Base-by-base conservation (phyloP, 495 filamentous ascomycete species). In the Massariosphaeria phaeospora region DNA sequence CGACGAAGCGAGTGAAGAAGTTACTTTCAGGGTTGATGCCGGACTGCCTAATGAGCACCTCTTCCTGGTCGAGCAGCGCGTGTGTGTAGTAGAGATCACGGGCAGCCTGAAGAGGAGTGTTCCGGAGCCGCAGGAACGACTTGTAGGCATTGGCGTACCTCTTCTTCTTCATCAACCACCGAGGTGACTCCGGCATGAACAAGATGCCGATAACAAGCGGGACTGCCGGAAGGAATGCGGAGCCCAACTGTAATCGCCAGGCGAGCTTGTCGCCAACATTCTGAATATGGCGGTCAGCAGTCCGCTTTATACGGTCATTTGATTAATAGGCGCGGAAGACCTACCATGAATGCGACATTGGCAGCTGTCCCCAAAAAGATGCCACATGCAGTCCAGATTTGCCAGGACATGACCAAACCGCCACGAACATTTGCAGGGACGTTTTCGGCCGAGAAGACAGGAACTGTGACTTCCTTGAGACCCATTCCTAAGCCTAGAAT, bases 41-140 rank as follows among this genome's bases (percentile, higher is more conserved):
- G 2, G 51, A 29, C 21, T 51, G 45, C 31, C 63, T 55, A 8
- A 77, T 58, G 35, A 77, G 62, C 11, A 73, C 66, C 39, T 63
- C 62, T 45, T 76, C 73, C 43, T 76, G 55, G 35, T 62, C 63
- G 12, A 79, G 68, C 41, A 76, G 84, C 0, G 78, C 74, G 64
- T 88, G 78, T 50, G 88, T 85, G 64, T 82, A 84, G 68, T 84
- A 90, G 9, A 90, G 75, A 66, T 91, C 87, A 1, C 87, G 73
- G 5, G 85, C 87, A 3, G 84, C 87, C 57, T 89, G 85, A 35
- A 90, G 62, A 1, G 75, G 75, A 26, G 77, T 76, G 57, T 80
- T 79, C 23, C 84, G 81, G 1, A 88, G 77, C 20, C 77, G 75
- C 26, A 75, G 67, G 10, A 86, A 74, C 31, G 80, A 82, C n/a